These are phyloP conservation scores for Ogataea methanolica DNA, from an alignment of 805 yeast genomes.

Conservation along the genomic window DNA sequence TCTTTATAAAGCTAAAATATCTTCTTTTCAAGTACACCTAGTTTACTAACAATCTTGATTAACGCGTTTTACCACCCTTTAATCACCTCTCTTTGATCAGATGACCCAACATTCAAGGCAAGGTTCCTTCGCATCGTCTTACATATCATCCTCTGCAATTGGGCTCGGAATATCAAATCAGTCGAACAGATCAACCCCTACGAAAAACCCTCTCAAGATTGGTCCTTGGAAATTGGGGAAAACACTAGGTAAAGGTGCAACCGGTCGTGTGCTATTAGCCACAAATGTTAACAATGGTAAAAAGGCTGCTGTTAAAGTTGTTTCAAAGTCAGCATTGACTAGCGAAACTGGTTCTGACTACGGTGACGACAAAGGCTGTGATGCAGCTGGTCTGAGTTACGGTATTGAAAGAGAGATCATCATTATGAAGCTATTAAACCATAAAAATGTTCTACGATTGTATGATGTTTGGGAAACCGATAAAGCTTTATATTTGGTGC, in stretches of 20 bases:
- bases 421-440: slow-evolving; percentile 76
- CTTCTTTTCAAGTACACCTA: neutral
- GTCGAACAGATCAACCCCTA: slow-evolving; percentile 13
- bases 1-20: neutral
- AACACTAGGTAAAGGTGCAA: slow-evolving; percentile 93
- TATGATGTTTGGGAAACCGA: slow-evolving; percentile 88
- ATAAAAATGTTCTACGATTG: slow-evolving; percentile 71
- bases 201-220: slow-evolving; percentile 41
- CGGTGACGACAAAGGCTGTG: slow-evolving; percentile 32
- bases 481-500: slow-evolving; percentile 74
- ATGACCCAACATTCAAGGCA: slow-evolving; percentile 49
- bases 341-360: slow-evolving; percentile 9
- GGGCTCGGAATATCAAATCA: slow-evolving; percentile 27
- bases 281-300: slow-evolving; percentile 80
- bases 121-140: slow-evolving; percentile 54
- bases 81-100: slow-evolving; percentile 6
- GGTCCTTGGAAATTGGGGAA: slow-evolving; percentile 98
- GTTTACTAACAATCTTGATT: neutral
- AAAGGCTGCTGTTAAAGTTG: slow-evolving; percentile 94
- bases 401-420: slow-evolving; percentile 86
- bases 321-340: slow-evolving; percentile 75
- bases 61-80: neutral
- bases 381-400: slow-evolving; percentile 60
- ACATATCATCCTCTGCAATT: slow-evolving; percentile 40
- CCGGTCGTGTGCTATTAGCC: slow-evolving; percentile 92